Conservation (phyloP, 2,329 filamentous ascomycete genomes). For the Calonectria hongkongensis region DNA sequence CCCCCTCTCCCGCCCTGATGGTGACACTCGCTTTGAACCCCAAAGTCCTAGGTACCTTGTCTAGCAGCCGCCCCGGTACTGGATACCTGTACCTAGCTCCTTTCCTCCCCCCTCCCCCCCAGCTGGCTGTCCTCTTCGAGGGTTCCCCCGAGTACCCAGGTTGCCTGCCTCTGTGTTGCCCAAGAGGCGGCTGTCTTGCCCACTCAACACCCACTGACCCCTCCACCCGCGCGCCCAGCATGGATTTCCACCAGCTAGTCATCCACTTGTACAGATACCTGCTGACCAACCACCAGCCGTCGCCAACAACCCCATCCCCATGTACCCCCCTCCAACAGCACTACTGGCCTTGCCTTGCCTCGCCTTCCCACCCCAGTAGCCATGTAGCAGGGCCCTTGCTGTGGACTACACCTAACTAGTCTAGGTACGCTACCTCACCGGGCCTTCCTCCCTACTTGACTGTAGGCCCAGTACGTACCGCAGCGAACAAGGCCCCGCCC, state of each 20-base stretch:
- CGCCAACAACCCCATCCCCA: constrained; percentile 23
- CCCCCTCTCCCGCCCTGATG: constrained; percentile 11
- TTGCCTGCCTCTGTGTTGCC: constrained; percentile 17
- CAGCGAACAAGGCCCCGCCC: constrained; percentile 38
- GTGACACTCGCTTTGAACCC: constrained; percentile 35
- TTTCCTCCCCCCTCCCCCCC: constrained; percentile 21
- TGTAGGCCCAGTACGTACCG: constrained; percentile 25
- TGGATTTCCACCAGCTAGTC: constrained; percentile 30
- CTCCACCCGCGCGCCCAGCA: constrained; percentile 35
- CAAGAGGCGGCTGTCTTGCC: constrained; percentile 39
- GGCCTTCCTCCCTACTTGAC: constrained; percentile 15
- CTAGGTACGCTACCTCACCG: constrained; percentile 18
- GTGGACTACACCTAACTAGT: constrained; percentile 24
- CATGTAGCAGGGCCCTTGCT: constrained; percentile 24
- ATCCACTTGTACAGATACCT: constrained; percentile 31
- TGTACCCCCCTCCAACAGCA: constrained; percentile 30
- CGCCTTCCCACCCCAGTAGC: constrained; percentile 22
- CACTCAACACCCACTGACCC: constrained; percentile 29
- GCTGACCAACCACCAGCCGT: constrained; percentile 4
- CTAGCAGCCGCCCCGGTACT: constrained; percentile 32
- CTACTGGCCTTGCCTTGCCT: constrained; percentile 25
- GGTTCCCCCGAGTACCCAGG: constrained; percentile 25
- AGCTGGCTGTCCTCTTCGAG: constrained; percentile 27
- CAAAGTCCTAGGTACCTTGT: constrained; percentile 38
- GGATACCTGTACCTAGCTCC: constrained; percentile 31